phyloP scores from a whole-genome alignment of 331 rosid genomes.

The Prunus yedoensis region DNA sequence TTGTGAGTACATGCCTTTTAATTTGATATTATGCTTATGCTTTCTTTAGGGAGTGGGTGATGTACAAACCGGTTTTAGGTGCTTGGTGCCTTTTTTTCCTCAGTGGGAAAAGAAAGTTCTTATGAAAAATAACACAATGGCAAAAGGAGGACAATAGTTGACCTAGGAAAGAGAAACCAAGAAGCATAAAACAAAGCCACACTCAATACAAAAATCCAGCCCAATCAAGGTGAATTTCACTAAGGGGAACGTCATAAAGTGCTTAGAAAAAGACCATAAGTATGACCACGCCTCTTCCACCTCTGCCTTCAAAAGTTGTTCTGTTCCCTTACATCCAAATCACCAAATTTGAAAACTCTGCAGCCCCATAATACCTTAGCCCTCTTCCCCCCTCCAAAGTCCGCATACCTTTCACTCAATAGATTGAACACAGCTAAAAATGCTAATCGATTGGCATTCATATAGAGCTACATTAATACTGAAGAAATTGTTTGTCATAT shows the following conservation, averaged over 20 bases:
- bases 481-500: conserved; percentile 3
- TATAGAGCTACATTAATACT: not conserved
- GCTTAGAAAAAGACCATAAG: not conserved
- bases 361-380: no score
- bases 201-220: not conserved
- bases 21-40: conserved; percentile 5
- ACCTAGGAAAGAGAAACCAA: not conserved
- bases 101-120: not conserved
- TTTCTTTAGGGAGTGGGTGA: conserved; percentile 11
- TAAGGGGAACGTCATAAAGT: not conserved
- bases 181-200: not conserved
- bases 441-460: not conserved
- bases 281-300: not conserved
- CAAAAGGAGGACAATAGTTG: not conserved
- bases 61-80: not conserved
- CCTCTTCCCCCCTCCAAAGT: not conserved
- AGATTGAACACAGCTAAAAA: not conserved
- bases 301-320: not conserved
- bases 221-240: not conserved
- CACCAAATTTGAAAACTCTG: no score
- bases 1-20: conserved; percentile 60
- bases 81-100: not conserved
- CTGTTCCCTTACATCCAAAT: not conserved
- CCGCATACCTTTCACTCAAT: not conserved
- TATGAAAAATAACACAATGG: not conserved